Percentiles rank a stretch among this genome's conserved stretches.
phyloP scores from a whole-genome alignment of 2,329 filamentous ascomycete genomes.

The Onygena corvina region DNA sequence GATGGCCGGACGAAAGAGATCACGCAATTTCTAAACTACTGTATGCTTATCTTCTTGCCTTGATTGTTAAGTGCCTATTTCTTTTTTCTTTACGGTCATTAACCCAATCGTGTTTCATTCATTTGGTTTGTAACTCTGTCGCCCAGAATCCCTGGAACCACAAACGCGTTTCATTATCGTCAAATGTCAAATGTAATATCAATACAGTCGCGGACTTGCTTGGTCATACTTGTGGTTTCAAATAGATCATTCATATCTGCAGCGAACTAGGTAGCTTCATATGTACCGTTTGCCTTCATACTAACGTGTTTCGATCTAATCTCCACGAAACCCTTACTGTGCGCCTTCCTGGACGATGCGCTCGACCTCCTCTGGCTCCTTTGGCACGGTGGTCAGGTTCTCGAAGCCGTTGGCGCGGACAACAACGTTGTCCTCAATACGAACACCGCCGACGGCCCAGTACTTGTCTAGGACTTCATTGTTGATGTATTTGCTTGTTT shows the following conservation, averaged over 20 bases:
- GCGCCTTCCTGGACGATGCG: conserved; percentile 21
- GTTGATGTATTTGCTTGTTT: conserved; percentile 66
- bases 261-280: conserved; percentile 2
- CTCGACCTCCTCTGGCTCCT: conserved; percentile 56
- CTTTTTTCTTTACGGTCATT: too few relatives aligned
- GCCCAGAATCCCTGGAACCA: not conserved
- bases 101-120: not conserved
- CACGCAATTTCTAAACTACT: not conserved
- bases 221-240: not conserved
- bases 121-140: not conserved
- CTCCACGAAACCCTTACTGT: not conserved
- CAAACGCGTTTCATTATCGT: not conserved
- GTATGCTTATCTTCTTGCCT: too few relatives aligned
- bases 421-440: conserved; percentile 84
- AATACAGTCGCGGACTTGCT: not conserved
- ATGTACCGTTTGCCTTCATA: not conserved
- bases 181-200: not conserved
- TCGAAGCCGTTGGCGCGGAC: conserved; percentile 68
- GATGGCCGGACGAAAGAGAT: not conserved
- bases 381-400: conserved; percentile 70
- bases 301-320: not conserved
- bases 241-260: not conserved
- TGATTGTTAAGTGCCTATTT: too few relatives aligned
- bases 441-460: conserved; percentile 79
- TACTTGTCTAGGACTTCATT: conserved; percentile 60